phyloP scores from a whole-genome alignment of 768 basidiomycete genomes.

The Xerocomus brunneocitrinus region DNA sequence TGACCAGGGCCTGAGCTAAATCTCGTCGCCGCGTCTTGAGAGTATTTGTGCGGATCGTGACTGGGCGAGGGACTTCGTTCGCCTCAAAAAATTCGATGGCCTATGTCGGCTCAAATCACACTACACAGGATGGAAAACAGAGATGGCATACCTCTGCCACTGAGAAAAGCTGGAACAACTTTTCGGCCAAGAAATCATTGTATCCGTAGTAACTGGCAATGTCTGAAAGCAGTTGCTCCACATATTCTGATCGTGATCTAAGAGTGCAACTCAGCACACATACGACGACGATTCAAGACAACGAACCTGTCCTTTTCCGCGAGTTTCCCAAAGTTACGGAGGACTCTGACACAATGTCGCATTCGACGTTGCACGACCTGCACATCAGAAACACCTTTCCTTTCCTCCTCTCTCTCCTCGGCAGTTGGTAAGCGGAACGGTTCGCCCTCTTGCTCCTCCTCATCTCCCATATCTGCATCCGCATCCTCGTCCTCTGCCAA shows the following conservation, averaged over 20 bases:
- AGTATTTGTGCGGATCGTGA: slow-evolving; percentile 97
- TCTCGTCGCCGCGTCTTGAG: slow-evolving; percentile 90
- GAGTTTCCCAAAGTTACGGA: slow-evolving; percentile 67
- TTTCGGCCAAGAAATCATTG: slow-evolving; percentile 91
- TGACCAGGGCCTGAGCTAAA: slow-evolving; percentile 88
- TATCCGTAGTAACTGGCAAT: slow-evolving; percentile 97
- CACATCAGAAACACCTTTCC: slow-evolving; percentile 63
- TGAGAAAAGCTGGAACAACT: slow-evolving; percentile 90
- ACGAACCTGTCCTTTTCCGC: slow-evolving; percentile 61
- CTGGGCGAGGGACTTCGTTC: slow-evolving; percentile 91
- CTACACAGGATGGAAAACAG: not conserved
- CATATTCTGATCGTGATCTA: slow-evolving; percentile 87
- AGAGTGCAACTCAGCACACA: slow-evolving; percentile 3
- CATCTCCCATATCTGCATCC: slow-evolving; percentile 38
- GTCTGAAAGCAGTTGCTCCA: slow-evolving; percentile 81
- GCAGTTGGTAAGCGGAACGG: slow-evolving; percentile 66
- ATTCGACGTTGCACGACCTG: slow-evolving; percentile 75
- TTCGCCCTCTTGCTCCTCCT: slow-evolving; percentile 31
- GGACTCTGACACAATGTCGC: slow-evolving; percentile 67
- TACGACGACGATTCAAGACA: slow-evolving; percentile 1
- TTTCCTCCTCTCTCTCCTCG: slow-evolving; percentile 70
- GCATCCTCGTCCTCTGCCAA: slow-evolving; percentile 45
- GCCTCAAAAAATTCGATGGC: slow-evolving; percentile 98
- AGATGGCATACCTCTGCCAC: slow-evolving; percentile 69
- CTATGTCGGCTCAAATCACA: slow-evolving; percentile 36